Base-by-base conservation (phyloP, 2,329 filamentous ascomycete genomes). In the Penicillium sp. region DNA sequence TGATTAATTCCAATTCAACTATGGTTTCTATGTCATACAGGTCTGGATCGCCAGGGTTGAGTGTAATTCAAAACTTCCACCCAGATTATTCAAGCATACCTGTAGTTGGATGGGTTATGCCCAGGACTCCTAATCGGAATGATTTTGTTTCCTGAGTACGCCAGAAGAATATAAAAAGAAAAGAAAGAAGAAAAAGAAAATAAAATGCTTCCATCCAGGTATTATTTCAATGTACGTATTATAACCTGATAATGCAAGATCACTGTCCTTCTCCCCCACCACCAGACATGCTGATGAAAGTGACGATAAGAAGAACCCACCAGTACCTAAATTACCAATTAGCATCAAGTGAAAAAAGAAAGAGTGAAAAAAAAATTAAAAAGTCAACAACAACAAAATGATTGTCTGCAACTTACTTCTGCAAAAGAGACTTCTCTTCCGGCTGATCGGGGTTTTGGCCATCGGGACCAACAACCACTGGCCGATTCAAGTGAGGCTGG, bases 251-350 rank as follows among this genome's bases (percentile, higher is more conserved):
- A 5, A 23, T 16, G 10, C 10, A 40, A 45, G 34, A 45, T 63
- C 57, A 61, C 55, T 63, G 59, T 30, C 61, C 62, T 45, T 72
- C 74, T 16, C 71, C 74, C 16, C 47, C 46, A 40, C 59, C 60
- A 35, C 74, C 73, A 16, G 72, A 71, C 68, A 78, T 69, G 26
- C 67, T 68, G 51, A 79, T 53, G 53, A 79, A 69, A 11, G 69
- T 66, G 32, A 76, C 56, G 34, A 76, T 69, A 58, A 76, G 66
- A 49, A 77, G 67, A 38, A 76, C 70, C 76, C 76, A 79, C 76
- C 76, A 79, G 59, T 79, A 79, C 56, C 76, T 76, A 46, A 3
- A 50, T 41, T 36, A n/a, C 18, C 13, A 3, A 50, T 53, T 53
- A 53, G 51, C 23, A 44, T 7, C 16, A 23, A 23, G 23, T n/a